Base-by-base conservation (phyloP, 139 green algal species). In the Diplosphaera chodatii region DNA sequence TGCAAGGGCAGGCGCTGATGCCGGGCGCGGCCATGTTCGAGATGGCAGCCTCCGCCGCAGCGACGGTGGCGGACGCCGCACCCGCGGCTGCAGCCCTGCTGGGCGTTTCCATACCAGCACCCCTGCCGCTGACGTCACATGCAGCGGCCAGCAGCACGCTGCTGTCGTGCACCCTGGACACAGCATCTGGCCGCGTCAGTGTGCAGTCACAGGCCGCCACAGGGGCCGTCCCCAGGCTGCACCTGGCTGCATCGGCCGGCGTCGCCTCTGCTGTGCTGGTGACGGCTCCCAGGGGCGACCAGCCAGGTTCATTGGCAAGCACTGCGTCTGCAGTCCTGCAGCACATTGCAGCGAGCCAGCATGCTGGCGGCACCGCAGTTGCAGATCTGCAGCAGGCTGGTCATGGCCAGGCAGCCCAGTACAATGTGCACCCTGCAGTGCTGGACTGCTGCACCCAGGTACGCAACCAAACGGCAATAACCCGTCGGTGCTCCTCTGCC, bases 11-110 rank as follows among this genome's bases (percentile, higher is more conserved):
- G 63, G 31, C 68, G 1, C 40, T 94, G 13, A 55, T 93, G n/a
- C 89, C 89, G 0, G 89, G 81, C 15, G 86, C 89, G 4, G 82
- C 70, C 4, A 86, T 87, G 74, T 67, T 94, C 29, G 89, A 94
- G 41, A 59, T 80, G 31, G 81, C 82, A 0, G 68, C 81, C 0
- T 77, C 81, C 28, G 74, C 77, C 10, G 73, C 72, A 22, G 68
- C 64, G 33, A 64, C 41, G n/a, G 33, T 65, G 64, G n/a, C 32
- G 55, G 34, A 25, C 16, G 37, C 23, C 30, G 33, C 29, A 3
- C 25, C 41, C 27, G 30, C 40, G 4, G 56, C 34, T 40, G 32
- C 28, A 34, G 37, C 59, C 0, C 63, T 91, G 20, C 55, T 69
- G 0, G 72, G 71, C 3, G 74, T 86, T 0, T 55, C 55, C 4